phyloP scores from a whole-genome alignment of 768 basidiomycete species.

The Rhodotorula kratochvilovae region DNA sequence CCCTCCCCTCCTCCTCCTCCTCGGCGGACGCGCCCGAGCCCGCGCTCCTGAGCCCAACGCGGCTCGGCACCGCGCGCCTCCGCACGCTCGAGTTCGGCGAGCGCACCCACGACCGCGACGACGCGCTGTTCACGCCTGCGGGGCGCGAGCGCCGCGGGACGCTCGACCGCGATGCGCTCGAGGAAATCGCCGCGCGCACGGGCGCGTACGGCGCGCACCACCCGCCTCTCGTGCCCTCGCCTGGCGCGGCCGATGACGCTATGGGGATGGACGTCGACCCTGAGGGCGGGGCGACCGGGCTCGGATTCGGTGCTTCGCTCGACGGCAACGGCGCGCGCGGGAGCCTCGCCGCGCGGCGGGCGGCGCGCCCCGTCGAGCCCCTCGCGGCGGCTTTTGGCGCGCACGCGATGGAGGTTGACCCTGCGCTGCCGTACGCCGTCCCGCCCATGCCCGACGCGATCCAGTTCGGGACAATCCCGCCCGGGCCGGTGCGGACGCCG shows the following conservation, averaged over 20 bases:
- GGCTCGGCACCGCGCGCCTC: neutral
- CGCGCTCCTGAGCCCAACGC: neutral
- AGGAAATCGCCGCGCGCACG: constrained; percentile 34
- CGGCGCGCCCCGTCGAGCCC: neutral
- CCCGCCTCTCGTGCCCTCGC: neutral
- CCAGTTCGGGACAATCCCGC: neutral
- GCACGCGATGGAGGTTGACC: neutral
- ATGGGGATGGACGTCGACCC: neutral
- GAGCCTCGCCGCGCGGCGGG: neutral
- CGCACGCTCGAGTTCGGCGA: constrained; percentile 26
- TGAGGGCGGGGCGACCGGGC: neutral
- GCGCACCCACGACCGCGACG: constrained; percentile 4
- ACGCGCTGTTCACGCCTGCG: constrained; percentile 31
- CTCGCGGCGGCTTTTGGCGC: neutral
- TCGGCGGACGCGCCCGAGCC: neutral
- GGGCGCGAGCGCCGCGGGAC: constrained; percentile 36
- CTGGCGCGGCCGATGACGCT: too few species aligned
- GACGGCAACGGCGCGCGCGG: too few species aligned
- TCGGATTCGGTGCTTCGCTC: neutral
- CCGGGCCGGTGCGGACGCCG: neutral
- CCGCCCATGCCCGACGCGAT: neutral
- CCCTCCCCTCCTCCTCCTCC: neutral
- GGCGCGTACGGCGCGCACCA: constrained; percentile 7
- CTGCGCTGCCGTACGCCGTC: neutral
- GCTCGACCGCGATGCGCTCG: constrained; percentile 19